Percentiles rank a stretch among this genome's conserved stretches.
These are phyloP conservation scores for Colletotrichum liriopes DNA, from an alignment of 2,329 filamentous ascomycete genomes.

Conservation along the genomic window DNA sequence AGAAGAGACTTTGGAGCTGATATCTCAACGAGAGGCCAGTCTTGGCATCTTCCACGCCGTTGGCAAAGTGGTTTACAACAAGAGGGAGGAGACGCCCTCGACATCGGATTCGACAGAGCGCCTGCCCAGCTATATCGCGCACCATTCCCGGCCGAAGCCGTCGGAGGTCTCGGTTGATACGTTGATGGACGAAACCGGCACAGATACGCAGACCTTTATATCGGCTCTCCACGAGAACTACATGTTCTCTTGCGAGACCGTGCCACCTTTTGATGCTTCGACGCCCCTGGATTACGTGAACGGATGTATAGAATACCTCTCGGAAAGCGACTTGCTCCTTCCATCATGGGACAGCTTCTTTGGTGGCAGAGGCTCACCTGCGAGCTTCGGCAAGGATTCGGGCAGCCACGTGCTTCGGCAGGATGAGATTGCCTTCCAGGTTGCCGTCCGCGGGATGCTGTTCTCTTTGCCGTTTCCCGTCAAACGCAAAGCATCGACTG, in stretches of 20 bases:
- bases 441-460: slow-evolving; percentile 87
- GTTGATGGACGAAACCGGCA: slow-evolving; percentile 93
- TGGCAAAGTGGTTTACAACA: slow-evolving; percentile 97
- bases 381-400: slow-evolving; percentile 68
- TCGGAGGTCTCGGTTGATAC: slow-evolving; percentile 80
- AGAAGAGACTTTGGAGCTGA: slow-evolving; percentile 82
- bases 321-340: slow-evolving; percentile 88
- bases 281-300: slow-evolving; percentile 84
- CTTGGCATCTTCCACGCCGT: slow-evolving; percentile 97
- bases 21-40: slow-evolving; percentile 90
- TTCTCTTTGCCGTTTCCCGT: slow-evolving; percentile 91
- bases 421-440: slow-evolving; percentile 94
- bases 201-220: slow-evolving; percentile 91
- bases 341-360: slow-evolving; percentile 81
- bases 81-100: slow-evolving; percentile 74
- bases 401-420: slow-evolving; percentile 85
- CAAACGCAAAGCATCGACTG: slow-evolving; percentile 72
- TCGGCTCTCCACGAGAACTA: slow-evolving; percentile 96
- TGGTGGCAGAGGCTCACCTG: slow-evolving; percentile 69
- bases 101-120: slow-evolving; percentile 62
- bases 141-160: slow-evolving; percentile 71
- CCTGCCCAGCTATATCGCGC: slow-evolving; percentile 72
- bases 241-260: slow-evolving; percentile 81
- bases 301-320: slow-evolving; percentile 88
- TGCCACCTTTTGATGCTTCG: slow-evolving; percentile 63